Conservation (phyloP, 768 basidiomycete genomes). For the Termitomyces sp. region DNA sequence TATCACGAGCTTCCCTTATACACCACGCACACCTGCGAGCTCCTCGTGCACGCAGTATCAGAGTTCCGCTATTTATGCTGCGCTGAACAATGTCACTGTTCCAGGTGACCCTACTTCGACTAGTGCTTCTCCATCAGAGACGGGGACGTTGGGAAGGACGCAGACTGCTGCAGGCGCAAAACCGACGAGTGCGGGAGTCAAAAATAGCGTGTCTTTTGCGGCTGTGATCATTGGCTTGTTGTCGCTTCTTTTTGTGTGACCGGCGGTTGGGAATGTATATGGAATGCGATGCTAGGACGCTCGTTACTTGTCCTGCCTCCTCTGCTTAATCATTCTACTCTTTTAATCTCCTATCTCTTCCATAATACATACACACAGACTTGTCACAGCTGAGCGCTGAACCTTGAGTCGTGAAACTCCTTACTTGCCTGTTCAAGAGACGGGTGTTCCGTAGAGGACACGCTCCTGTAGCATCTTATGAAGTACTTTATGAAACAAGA, state of each 20-base stretch:
- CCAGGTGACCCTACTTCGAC: slow-evolving; percentile 8
- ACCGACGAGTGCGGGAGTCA: slow-evolving; percentile 1
- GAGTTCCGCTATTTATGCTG: slow-evolving; percentile 13
- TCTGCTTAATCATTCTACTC: not conserved
- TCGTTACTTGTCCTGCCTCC: not conserved
- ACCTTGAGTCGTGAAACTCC: not conserved
- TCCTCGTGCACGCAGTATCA: slow-evolving; percentile 25
- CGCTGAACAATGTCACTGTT: slow-evolving; percentile 11
- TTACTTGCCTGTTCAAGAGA: not conserved
- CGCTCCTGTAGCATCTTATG: not conserved
- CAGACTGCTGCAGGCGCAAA: not conserved
- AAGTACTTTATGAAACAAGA: not conserved
- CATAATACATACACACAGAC: not conserved
- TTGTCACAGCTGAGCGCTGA: not conserved
- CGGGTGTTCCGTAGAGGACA: not conserved
- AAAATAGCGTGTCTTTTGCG: not conserved
- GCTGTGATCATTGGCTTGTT: not conserved
- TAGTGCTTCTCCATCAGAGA: slow-evolving; percentile 1
- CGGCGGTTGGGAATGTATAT: not conserved
- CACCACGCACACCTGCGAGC: slow-evolving; percentile 31
- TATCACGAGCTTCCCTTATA: slow-evolving; percentile 37
- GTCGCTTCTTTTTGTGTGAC: not conserved
- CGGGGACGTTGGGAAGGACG: not conserved
- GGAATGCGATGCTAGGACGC: slow-evolving; percentile 1
- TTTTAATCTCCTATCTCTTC: not conserved